phyloP scores from a whole-genome alignment of 176 grass and related monocot genomes.

The Canna indica region DNA sequence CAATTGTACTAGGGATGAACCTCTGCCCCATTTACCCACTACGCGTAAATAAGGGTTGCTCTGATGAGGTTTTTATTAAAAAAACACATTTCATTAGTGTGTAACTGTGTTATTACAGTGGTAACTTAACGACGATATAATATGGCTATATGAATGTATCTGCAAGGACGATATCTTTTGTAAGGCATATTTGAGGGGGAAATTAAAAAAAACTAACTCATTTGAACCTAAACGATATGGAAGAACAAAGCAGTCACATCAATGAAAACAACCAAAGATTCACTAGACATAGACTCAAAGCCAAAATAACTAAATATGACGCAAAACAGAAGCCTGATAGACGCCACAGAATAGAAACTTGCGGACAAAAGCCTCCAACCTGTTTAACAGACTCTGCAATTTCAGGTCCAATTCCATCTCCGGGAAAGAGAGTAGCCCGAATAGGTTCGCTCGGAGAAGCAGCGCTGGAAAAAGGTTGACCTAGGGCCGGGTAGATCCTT shows the following conservation, averaged over 20 bases:
- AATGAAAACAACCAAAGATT: background rate
- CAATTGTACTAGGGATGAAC: too few species aligned
- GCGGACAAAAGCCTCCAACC: background rate
- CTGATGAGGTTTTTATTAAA: too few species aligned
- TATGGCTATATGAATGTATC: background rate
- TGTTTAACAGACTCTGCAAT: constrained; percentile 17
- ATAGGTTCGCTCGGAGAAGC: background rate
- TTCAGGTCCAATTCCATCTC: constrained; percentile 19
- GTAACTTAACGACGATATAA: background rate
- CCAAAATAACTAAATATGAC: background rate
- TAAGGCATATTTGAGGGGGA: background rate
- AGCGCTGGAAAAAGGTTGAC: background rate
- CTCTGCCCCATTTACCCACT: too few species aligned
- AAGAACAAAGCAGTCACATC: background rate
- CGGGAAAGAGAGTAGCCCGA: constrained; percentile 14
- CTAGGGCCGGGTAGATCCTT: background rate
- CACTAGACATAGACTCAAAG: background rate
- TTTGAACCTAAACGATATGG: background rate
- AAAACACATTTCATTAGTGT: too few species aligned
- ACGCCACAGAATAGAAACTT: background rate
- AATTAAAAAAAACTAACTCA: background rate
- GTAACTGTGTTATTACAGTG: too few species aligned
- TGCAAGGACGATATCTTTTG: background rate
- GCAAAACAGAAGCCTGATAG: background rate
- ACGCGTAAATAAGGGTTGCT: too few species aligned